Conservation (phyloP, 495 filamentous ascomycete species). For the Clohesyomyces aquaticus region DNA sequence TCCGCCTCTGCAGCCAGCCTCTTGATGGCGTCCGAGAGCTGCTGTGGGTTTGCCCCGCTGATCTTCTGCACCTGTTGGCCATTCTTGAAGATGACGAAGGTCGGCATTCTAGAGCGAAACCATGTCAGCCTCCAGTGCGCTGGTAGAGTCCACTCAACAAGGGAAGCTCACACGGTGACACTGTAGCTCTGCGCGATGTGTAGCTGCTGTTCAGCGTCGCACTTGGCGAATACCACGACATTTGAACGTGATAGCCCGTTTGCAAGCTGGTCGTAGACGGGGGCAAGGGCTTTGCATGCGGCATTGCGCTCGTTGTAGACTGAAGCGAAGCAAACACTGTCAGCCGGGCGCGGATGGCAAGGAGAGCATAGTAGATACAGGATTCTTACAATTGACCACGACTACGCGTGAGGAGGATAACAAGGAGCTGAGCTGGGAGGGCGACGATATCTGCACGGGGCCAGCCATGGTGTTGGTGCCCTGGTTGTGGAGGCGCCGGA, state of each 20-base stretch:
- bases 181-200: slow-evolving; percentile 71
- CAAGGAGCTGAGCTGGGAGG: slow-evolving; percentile 69
- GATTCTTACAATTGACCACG: slow-evolving; percentile 79
- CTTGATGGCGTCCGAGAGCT: slow-evolving; percentile 69
- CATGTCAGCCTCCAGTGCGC: slow-evolving; percentile 11
- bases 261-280: slow-evolving; percentile 79
- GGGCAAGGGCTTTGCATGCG: slow-evolving; percentile 84
- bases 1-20: slow-evolving; percentile 74
- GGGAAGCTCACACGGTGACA: slow-evolving; percentile 66
- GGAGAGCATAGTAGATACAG: slow-evolving; percentile 24
- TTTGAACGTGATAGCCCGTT: slow-evolving; percentile 70
- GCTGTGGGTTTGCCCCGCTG: slow-evolving; percentile 69
- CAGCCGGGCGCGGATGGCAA: slow-evolving; percentile 25
- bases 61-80: slow-evolving; percentile 68
- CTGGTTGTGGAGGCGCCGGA: neutral
- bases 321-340: slow-evolving; percentile 44
- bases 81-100: slow-evolving; percentile 88
- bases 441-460: slow-evolving; percentile 70
- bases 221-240: slow-evolving; percentile 80
- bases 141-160: neutral
- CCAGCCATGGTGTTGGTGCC: slow-evolving; percentile 45
- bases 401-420: slow-evolving; percentile 72
- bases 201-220: slow-evolving; percentile 78
- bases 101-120: slow-evolving; percentile 61
- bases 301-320: slow-evolving; percentile 89